Conservation (phyloP, 805 yeast genomes). For the Grigorovia transvaalensis region DNA sequence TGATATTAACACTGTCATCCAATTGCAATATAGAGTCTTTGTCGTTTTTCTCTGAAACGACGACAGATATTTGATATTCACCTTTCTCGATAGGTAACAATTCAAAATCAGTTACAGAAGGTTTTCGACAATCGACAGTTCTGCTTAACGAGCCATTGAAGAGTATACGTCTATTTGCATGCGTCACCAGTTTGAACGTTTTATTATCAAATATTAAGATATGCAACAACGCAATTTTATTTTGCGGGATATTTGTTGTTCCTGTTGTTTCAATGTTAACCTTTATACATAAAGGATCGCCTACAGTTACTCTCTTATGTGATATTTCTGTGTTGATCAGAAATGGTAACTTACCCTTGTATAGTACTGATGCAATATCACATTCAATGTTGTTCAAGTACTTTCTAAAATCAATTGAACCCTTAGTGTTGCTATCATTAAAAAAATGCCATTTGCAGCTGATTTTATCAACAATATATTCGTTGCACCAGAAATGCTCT, state of each 20-base stretch:
- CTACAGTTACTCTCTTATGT: conserved; percentile 6
- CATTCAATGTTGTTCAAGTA: conserved; percentile 20
- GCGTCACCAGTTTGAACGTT: conserved; percentile 16
- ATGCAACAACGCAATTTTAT: conserved; percentile 4
- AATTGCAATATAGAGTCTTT: conserved; percentile 8
- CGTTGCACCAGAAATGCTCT: conserved; percentile 74
- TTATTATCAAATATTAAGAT: conserved; percentile 18
- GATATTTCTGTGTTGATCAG: conserved; percentile 9
- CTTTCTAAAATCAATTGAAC: conserved; percentile 20
- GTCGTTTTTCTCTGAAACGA: conserved; percentile 6
- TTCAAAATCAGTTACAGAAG: conserved; percentile 36
- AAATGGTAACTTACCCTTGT: conserved; percentile 14
- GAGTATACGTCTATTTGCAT: conserved; percentile 46
- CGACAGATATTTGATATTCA: conserved; percentile 65
- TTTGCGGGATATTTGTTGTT: background rate
- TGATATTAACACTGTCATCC: conserved; percentile 1
- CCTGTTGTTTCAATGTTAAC: conserved; percentile 8
- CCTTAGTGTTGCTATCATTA: conserved; percentile 9
- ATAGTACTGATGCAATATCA: conserved; percentile 15
- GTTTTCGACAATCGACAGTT: conserved; percentile 32
- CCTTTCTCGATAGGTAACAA: conserved; percentile 66
- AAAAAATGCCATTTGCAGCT: conserved; percentile 52
- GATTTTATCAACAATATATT: conserved; percentile 47
- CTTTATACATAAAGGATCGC: conserved; percentile 8
- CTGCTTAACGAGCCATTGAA: conserved; percentile 59